Evolutionary conservation across 306 rosid genomes (phyloP).

Genomic region (Morella rubra): DNA sequence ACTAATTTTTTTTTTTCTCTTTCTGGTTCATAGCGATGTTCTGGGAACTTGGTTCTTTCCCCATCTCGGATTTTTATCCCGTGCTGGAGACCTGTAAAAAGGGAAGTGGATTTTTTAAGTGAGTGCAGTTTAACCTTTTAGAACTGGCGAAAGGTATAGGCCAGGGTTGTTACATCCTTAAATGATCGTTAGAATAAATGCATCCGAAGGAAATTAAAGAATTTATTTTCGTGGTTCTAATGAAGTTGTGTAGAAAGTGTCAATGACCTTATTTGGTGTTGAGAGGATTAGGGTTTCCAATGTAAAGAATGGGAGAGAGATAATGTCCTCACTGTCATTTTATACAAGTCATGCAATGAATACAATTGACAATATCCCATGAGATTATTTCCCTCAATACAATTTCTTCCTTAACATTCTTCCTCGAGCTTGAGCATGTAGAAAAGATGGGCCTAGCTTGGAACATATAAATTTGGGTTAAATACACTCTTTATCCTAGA

Average conservation of each 20-base stretch:
- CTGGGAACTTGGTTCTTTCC: conserved; percentile 40
- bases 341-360: no score
- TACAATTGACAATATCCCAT: no score
- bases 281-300: no score
- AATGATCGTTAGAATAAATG: neutral
- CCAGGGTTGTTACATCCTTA: neutral
- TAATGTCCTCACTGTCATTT: no score
- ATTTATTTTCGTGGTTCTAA: neutral
- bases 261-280: neutral
- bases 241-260: neutral
- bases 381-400: no score
- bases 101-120: conserved; percentile 23
- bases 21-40: neutral
- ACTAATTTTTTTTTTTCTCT: no score
- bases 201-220: neutral
- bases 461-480: no score
- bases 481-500: no score
- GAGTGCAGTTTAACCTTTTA: conserved; percentile 17
- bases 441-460: no score
- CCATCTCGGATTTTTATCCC: conserved; percentile 15
- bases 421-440: no score
- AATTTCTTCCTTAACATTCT: no score
- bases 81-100: conserved; percentile 19
- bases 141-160: conserved; percentile 12
- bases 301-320: no score